phyloP scores from a whole-genome alignment of 2,329 filamentous ascomycete genomes.

The Colletotrichum magnum region DNA sequence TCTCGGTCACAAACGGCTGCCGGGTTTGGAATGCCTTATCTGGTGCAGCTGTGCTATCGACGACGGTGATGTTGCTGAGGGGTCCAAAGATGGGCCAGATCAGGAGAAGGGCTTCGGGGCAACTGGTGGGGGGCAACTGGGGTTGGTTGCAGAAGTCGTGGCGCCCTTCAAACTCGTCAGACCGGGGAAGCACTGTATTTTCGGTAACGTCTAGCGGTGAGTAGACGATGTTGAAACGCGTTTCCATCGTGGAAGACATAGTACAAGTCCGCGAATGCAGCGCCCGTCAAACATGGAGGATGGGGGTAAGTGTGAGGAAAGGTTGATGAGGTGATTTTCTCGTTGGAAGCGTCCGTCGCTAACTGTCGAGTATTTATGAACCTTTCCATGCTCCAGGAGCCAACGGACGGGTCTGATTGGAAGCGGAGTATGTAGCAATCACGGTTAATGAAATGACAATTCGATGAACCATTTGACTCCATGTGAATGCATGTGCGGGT shows the following conservation, averaged over 20 bases:
- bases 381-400: too few relatives aligned
- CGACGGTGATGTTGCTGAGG: conserved; percentile 6
- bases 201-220: conserved; percentile 10
- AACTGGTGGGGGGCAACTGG: background rate
- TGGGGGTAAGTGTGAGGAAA: background rate
- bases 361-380: too few relatives aligned
- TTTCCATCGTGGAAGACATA: background rate
- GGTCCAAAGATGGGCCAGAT: conserved; percentile 13
- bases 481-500: too few relatives aligned
- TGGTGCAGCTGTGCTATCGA: conserved; percentile 3
- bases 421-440: too few relatives aligned
- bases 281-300: background rate
- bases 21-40: conserved; percentile 8
- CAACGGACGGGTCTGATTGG: too few relatives aligned
- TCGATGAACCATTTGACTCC: too few relatives aligned
- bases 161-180: background rate
- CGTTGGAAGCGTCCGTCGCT: too few relatives aligned
- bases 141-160: conserved; percentile 4
- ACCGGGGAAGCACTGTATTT: conserved; percentile 6
- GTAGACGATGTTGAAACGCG: conserved; percentile 1
- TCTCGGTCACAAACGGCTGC: conserved; percentile 5
- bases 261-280: background rate
- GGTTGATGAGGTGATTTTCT: too few relatives aligned
- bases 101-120: conserved; percentile 9
- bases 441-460: too few relatives aligned